Conservation (phyloP, 2,329 filamentous ascomycete genomes). For the Pseudopithomyces maydicus region DNA sequence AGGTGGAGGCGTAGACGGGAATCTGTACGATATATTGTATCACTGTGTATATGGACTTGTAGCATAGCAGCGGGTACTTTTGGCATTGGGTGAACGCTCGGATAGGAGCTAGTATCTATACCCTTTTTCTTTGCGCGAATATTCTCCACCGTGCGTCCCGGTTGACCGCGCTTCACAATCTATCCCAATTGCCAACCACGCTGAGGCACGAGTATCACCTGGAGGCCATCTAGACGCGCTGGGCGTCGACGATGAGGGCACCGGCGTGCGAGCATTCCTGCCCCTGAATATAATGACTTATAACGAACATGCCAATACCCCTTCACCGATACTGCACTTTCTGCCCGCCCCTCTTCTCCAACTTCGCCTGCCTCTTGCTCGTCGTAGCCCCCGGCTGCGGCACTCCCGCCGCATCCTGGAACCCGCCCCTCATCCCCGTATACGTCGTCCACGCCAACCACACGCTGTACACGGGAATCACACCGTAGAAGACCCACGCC, state of each 20-base stretch:
- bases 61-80: slow-evolving; percentile 22
- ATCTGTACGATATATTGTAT: slow-evolving; percentile 28
- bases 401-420: slow-evolving; percentile 48
- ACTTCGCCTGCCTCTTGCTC: slow-evolving; percentile 57
- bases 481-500: slow-evolving; percentile 68
- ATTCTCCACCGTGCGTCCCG: neutral
- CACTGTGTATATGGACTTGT: slow-evolving; percentile 25
- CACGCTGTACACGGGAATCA: slow-evolving; percentile 53
- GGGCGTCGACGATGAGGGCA: neutral
- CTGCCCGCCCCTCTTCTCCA: slow-evolving; percentile 59
- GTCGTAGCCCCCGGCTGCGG: slow-evolving; percentile 33
- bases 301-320: neutral
- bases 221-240: neutral
- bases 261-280: neutral
- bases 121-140: neutral
- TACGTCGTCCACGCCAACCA: slow-evolving; percentile 55
- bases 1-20: slow-evolving; percentile 52
- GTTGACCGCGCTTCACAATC: neutral
- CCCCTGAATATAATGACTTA: no score
- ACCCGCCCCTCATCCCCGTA: slow-evolving; percentile 49
- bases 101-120: slow-evolving; percentile 4
- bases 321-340: slow-evolving; percentile 52
- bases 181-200: no score
- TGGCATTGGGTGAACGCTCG: slow-evolving; percentile 8
- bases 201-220: no score